Evolutionary conservation across 1,284 basidiomycete genomes (phyloP).

Genomic region (Schizopora paradoxa): DNA sequence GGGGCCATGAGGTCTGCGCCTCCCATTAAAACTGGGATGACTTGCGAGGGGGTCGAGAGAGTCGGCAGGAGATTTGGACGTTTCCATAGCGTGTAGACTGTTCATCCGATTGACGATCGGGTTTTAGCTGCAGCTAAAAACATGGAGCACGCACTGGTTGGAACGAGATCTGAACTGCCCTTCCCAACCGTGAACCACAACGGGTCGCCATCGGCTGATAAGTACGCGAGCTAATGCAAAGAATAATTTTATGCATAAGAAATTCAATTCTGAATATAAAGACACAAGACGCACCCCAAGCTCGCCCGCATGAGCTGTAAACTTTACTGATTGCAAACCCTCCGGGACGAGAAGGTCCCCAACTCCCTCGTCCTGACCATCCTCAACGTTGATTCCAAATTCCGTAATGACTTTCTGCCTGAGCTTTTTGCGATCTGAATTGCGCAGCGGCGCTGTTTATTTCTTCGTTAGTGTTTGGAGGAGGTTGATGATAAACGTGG

Average conservation of each 20-base stretch:
- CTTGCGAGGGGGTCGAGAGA: slow-evolving; percentile 58
- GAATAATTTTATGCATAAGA: slow-evolving; percentile 2
- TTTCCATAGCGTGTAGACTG: slow-evolving; percentile 74
- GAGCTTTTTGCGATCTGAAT: slow-evolving; percentile 65
- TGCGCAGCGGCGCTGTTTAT: slow-evolving; percentile 60
- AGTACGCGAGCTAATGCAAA: slow-evolving; percentile 49
- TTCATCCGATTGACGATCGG: background rate
- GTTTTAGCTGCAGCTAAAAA: background rate
- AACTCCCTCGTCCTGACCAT: slow-evolving; percentile 35
- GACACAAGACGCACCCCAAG: slow-evolving; percentile 46
- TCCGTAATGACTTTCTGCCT: slow-evolving; percentile 49
- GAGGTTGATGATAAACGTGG: background rate
- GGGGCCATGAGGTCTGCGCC: slow-evolving; percentile 80
- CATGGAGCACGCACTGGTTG: slow-evolving; percentile 44
- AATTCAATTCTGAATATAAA: slow-evolving; percentile 3
- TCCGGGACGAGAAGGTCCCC: slow-evolving; percentile 65
- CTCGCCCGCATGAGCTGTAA: slow-evolving; percentile 55
- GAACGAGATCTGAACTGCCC: slow-evolving; percentile 58
- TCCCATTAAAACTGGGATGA: slow-evolving; percentile 57
- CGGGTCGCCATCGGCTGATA: slow-evolving; percentile 68
- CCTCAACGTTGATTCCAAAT: slow-evolving; percentile 36
- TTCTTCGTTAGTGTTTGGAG: too few relatives aligned
- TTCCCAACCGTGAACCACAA: slow-evolving; percentile 80
- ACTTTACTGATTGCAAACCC: slow-evolving; percentile 60
- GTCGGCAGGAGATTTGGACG: slow-evolving; percentile 55